Evolutionary conservation across 805 yeast genomes (phyloP), one percentile per base, ranked within the genome.

Genomic region (Lipomyces spencermartinsiae): DNA sequence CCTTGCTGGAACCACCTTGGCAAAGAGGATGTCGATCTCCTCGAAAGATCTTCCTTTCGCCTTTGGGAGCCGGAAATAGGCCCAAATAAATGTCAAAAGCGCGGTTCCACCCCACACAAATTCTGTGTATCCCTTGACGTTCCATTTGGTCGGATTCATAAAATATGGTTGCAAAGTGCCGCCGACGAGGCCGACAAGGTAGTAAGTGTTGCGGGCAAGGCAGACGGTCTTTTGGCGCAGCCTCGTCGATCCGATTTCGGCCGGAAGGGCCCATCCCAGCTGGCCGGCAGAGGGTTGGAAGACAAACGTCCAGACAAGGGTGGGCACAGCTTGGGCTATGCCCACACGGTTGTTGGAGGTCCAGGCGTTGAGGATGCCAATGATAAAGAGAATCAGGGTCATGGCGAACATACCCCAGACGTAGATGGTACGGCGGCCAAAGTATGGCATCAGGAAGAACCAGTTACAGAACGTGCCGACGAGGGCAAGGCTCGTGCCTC

Each of bases 31-130:
- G 29, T 25, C 29, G 29, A 88, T 78, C 73, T 87, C 90, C 60
- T 87, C 88, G 74, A 80, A 86, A 0, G 90, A 84, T 76, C 88
- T 81, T 59, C 82, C 83, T 71, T 81, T 80, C 35, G 89, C 84
- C 76, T 88, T 91, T 6, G 91, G 91, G 61, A 87, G 78, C 61
- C 84, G 82, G 76, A 84, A 83, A 76, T 78, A 82, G 43, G 81
- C 77, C 86, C 87, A 85, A 51, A 78, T 70, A 6, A 81, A 34
- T 19, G 79, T 72, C 14, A 76, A 2, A 5, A 78, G 56, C 16
- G 78, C 74, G 25, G 74, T 71, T 1, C 80, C 85, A 57, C 80
- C 81, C 80, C 84, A 79, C 62, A 84, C 77, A 73, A 82, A 83
- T 2, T 81, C 85, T n/a, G n/a, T n/a, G n/a, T n/a, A n/a, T n/a